These are phyloP conservation scores for Boletus barrowsii DNA, from an alignment of 768 basidiomycete species.

Conservation along the genomic window DNA sequence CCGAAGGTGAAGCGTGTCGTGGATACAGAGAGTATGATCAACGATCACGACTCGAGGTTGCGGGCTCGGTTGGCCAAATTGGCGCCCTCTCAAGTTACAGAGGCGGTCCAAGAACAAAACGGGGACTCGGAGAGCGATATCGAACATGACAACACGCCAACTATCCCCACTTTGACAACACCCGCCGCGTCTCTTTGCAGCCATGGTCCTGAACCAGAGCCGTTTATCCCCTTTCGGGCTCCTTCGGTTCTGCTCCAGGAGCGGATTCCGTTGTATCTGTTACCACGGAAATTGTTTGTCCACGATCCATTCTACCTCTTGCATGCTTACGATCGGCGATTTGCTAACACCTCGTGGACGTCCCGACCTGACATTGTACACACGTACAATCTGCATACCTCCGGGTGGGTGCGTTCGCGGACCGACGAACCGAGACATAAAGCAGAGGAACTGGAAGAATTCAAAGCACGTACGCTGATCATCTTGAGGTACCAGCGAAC, in stretches of 20 bases:
- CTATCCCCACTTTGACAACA: slow-evolving; percentile 1
- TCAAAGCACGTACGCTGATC: slow-evolving; percentile 17
- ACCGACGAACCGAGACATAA: slow-evolving; percentile 3
- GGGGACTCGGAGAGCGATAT: neutral
- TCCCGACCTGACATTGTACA: slow-evolving; percentile 30
- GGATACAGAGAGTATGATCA: slow-evolving; percentile 16
- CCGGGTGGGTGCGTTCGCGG: neutral
- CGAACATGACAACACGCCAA: neutral
- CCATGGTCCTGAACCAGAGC: slow-evolving; percentile 42
- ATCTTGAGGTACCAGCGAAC: slow-evolving; percentile 17
- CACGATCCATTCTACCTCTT: slow-evolving; percentile 43
- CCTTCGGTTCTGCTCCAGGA: slow-evolving; percentile 32
- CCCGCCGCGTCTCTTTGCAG: slow-evolving; percentile 29
- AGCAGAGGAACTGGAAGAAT: slow-evolving; percentile 8
- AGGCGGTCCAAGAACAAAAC: too few relatives aligned
- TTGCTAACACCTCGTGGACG: slow-evolving; percentile 21
- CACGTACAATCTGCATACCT: slow-evolving; percentile 28
- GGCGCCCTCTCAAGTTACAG: too few relatives aligned
- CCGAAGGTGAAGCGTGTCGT: slow-evolving; percentile 17
- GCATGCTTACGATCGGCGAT: neutral
- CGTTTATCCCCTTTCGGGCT: slow-evolving; percentile 35
- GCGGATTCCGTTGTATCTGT: slow-evolving; percentile 32
- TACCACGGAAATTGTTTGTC: slow-evolving; percentile 42
- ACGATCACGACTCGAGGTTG: neutral
- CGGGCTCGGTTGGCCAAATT: neutral